Evolutionary conservation across 1,139 yeast species (phyloP), one percentile per base, ranked within the genome.

Genomic region (Arxiozyma heterogenica): DNA sequence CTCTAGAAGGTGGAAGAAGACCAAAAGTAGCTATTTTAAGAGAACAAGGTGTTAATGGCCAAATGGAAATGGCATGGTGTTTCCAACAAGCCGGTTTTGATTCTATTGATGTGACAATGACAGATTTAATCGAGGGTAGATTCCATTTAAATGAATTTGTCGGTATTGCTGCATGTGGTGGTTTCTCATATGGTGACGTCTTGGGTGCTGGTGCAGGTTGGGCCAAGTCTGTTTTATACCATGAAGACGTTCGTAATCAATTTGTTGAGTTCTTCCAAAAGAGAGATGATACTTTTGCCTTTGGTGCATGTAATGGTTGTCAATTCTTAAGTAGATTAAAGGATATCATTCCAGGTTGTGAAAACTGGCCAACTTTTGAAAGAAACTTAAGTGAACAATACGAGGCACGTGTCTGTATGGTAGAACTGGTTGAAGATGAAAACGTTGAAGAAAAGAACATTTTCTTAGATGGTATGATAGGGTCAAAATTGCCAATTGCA

Each of bases 261-360:
- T 94, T 94, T 71, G 72, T 76, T 62, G 78, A 74, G 53, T 93
- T 93, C 71, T 93, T 94, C 81, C 84, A 83, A 64, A 86, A 83
- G 55, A 84, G 98, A 72, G 74, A 75, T 25, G 95, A 93, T 67
- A 93, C 98, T 1, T 94, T 94, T 75, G 96, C 98, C n/a, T 83
- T 93, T 65, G 99, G 98, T 72, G 96, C 96, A 50, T 94, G 99
- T 78, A 94, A 94, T 69, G 99, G 99, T 57, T 94, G 99, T 75
- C 99, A 94, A 73, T 94, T 94, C 76, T 75, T 93, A 67, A 84
- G 96, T 58, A 84, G 93, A 73, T 81, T 94, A 59, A 87, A 90
- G 63, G 84, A 81, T 60, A 79, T 94, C 65, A 89, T 94, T 59
- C 98, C 98, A 41, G 98, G 98, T 51, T 86, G 97, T 58, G 95